phyloP scores from a whole-genome alignment of 345 rosid genomes.

The Brassica rapa region DNA sequence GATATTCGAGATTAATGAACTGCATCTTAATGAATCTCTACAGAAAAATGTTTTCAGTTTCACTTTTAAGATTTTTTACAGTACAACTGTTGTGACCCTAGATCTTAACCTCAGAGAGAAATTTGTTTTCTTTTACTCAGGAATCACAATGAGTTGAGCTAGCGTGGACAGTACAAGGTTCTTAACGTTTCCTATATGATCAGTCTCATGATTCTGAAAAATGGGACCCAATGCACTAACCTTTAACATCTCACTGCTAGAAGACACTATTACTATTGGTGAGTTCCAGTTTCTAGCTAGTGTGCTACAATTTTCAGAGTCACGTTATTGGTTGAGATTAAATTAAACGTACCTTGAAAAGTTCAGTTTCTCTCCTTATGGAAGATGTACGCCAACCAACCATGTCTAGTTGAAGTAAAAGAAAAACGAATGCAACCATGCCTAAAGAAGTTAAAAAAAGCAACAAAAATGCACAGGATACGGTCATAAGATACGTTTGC shows the following conservation, averaged over 20 bases:
- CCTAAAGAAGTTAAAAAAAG: neutral
- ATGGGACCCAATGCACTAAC: neutral
- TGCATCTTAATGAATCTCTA: neutral
- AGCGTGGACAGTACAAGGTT: neutral
- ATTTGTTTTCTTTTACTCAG: neutral
- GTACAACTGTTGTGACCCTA: neutral
- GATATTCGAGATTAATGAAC: neutral
- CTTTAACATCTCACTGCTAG: neutral
- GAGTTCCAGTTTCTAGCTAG: too few species aligned
- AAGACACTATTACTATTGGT: neutral
- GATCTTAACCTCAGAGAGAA: neutral
- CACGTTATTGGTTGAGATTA: too few species aligned
- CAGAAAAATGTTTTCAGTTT: neutral
- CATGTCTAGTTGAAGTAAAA: constrained; percentile 76
- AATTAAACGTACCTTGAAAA: constrained; percentile 52
- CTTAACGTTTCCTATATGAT: neutral
- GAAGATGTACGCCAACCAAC: constrained; percentile 99
- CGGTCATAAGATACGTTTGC: constrained; percentile 98
- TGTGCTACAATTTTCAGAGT: too few species aligned
- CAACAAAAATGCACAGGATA: constrained; percentile 50
- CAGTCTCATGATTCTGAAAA: neutral
- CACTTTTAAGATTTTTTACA: neutral
- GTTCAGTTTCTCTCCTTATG: constrained; percentile 89
- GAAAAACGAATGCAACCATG: constrained; percentile 29
- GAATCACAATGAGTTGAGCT: neutral